Conservation (phyloP, 148 eudicot genomes). For the Bassia scoparia region DNA sequence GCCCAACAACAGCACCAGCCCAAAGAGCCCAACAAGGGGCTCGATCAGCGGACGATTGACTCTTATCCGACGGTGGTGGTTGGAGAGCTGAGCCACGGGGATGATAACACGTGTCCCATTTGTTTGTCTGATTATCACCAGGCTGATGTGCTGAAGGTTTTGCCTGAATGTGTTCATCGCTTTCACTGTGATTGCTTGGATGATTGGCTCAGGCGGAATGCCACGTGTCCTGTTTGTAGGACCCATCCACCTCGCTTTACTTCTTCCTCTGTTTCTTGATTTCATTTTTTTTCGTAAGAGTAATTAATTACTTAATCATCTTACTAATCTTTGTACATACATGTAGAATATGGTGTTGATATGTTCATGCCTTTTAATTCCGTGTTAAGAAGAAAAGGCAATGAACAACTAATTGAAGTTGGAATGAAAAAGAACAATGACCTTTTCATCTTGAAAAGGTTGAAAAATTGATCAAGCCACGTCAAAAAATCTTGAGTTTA, state of each 20-base stretch:
- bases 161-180: constrained; percentile 31
- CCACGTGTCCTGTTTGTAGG: constrained; percentile 25
- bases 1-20: neutral
- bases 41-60: constrained; percentile 25
- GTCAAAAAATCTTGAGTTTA: no score
- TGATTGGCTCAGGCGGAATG: constrained; percentile 22
- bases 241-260: neutral
- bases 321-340: no score
- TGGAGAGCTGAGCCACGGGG: constrained; percentile 15
- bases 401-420: no score
- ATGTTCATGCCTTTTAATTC: no score
- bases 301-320: no score
- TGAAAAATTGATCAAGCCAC: no score
- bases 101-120: constrained; percentile 27
- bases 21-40: constrained; percentile 18
- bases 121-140: constrained; percentile 23
- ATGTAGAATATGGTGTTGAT: no score
- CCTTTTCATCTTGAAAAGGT: no score
- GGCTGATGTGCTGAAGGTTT: constrained; percentile 21
- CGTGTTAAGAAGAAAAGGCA: no score
- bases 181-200: constrained; percentile 29
- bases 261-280: no score
- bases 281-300: no score
- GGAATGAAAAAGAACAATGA: no score
- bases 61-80: constrained; percentile 28